Evolutionary conservation across 139 green algal species (phyloP).

Genomic region (Picochlorum sp.): DNA sequence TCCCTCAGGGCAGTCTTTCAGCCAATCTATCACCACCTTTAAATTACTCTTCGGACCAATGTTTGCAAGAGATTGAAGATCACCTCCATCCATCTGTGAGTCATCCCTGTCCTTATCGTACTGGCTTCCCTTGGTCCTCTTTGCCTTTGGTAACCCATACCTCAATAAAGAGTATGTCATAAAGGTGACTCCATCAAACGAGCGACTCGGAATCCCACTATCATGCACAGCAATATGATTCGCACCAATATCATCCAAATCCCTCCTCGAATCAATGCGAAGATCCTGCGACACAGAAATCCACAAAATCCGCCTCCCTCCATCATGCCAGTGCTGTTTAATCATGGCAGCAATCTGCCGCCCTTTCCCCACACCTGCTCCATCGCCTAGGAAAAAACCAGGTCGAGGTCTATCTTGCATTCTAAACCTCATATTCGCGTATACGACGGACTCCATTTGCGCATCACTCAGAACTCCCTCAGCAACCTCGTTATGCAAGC

Average conservation of each 20-base stretch:
- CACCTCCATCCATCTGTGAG: neutral
- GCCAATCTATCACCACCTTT: constrained; percentile 40
- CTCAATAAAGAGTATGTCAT: constrained; percentile 23
- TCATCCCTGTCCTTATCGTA: neutral
- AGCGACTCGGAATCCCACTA: constrained; percentile 31
- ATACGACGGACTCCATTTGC: constrained; percentile 72
- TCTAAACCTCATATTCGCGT: constrained; percentile 61
- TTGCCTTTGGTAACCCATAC: neutral
- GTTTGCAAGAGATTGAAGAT: too few species aligned
- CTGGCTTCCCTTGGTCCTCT: neutral
- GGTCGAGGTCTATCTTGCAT: constrained; percentile 18
- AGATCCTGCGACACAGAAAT: constrained; percentile 64
- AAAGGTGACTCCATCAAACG: constrained; percentile 59
- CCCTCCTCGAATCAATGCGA: constrained; percentile 59
- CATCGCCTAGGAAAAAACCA: constrained; percentile 81
- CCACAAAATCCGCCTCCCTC: constrained; percentile 48
- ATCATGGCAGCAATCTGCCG: constrained; percentile 61
- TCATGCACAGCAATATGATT: constrained; percentile 34
- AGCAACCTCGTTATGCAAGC: constrained; percentile 26
- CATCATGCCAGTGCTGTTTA: constrained; percentile 29
- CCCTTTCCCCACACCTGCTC: constrained; percentile 80
- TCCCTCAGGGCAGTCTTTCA: constrained; percentile 11
- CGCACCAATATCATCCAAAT: constrained; percentile 61
- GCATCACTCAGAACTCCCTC: constrained; percentile 40
- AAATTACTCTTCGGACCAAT: too few species aligned